Evolutionary conservation across 345 rosid species (phyloP).

Genomic region (Syzygium aqueum): DNA sequence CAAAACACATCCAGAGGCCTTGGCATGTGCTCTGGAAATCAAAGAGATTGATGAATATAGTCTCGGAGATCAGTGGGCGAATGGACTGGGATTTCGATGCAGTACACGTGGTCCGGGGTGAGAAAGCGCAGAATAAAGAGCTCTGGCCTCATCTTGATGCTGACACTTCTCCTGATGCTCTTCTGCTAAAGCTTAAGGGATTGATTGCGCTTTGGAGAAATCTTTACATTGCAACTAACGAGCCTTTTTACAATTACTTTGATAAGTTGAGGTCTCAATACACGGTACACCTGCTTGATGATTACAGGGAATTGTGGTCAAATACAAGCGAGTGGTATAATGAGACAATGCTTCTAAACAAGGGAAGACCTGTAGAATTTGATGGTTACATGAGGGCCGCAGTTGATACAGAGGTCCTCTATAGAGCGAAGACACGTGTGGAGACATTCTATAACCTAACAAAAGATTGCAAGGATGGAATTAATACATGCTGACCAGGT

Average conservation of each 20-base stretch:
- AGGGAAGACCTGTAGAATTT: constrained; percentile 71
- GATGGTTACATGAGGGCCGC: constrained; percentile 98
- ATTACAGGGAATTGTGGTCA: constrained; percentile 79
- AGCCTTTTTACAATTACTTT: constrained; percentile 82
- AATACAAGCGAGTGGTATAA: constrained; percentile 89
- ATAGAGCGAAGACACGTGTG: constrained; percentile 63
- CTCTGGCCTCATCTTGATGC: constrained; percentile 84
- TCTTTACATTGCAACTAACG: constrained; percentile 77
- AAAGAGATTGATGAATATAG: constrained; percentile 90
- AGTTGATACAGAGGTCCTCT: constrained; percentile 86
- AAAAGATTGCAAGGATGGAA: constrained; percentile 84
- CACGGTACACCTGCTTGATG: constrained; percentile 82
- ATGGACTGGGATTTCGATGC: constrained; percentile 99
- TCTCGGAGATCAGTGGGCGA: constrained; percentile 71
- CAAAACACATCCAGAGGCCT: constrained; percentile 77
- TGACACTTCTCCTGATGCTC: constrained; percentile 80
- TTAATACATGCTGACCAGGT: constrained; percentile 70
- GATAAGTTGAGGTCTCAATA: constrained; percentile 88
- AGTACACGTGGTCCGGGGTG: constrained; percentile 85
- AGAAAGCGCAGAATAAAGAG: constrained; percentile 75
- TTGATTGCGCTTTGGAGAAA: constrained; percentile 70
- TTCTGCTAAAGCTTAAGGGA: constrained; percentile 53
- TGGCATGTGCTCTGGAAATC: constrained; percentile 94
- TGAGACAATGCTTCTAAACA: constrained; percentile 64
- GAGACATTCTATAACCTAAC: constrained; percentile 92